Percentiles rank a stretch among this genome's conserved stretches.
Evolutionary conservation across 2,329 filamentous ascomycete species (phyloP).

Genomic region (Nakataea oryzae): DNA sequence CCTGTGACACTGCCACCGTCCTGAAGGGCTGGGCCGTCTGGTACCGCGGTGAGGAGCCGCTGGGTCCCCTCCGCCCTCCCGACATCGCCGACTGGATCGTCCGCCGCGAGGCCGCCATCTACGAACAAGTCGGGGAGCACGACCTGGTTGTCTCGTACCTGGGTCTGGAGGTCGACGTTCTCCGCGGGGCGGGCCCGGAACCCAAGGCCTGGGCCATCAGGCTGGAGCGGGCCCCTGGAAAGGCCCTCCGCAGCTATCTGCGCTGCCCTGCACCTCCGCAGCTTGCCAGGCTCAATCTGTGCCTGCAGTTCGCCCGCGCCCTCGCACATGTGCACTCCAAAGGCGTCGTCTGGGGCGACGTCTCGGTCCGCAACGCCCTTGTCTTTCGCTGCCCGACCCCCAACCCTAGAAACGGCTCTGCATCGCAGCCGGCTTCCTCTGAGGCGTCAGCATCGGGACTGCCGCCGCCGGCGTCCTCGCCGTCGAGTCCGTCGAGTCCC

Average conservation of each 20-base stretch:
- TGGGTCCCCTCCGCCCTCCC: neutral
- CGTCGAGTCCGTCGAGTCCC: too few species aligned
- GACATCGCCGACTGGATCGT: neutral
- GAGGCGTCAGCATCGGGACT: too few species aligned
- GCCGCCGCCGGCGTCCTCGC: too few species aligned
- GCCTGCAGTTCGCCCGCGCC: neutral
- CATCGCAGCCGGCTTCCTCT: neutral
- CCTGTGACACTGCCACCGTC: neutral
- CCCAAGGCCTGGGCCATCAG: neutral
- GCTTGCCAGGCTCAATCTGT: neutral
- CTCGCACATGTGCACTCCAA: neutral
- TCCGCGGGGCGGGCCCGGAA: neutral
- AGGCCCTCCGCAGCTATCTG: neutral
- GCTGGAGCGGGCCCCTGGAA: neutral
- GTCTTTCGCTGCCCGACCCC: neutral
- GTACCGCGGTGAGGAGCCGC: neutral
- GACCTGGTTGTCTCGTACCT: neutral
- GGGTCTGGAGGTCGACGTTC: neutral
- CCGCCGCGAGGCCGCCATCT: neutral
- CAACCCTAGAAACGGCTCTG: too few species aligned
- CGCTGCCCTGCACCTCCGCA: neutral
- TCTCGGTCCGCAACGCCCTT: neutral
- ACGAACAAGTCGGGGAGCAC: neutral
- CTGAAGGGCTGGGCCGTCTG: neutral
- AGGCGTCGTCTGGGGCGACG: neutral